These are phyloP conservation scores for Lithospermum erythrorhizon DNA, from an alignment of 257 asterid genomes.

Conservation along the genomic window DNA sequence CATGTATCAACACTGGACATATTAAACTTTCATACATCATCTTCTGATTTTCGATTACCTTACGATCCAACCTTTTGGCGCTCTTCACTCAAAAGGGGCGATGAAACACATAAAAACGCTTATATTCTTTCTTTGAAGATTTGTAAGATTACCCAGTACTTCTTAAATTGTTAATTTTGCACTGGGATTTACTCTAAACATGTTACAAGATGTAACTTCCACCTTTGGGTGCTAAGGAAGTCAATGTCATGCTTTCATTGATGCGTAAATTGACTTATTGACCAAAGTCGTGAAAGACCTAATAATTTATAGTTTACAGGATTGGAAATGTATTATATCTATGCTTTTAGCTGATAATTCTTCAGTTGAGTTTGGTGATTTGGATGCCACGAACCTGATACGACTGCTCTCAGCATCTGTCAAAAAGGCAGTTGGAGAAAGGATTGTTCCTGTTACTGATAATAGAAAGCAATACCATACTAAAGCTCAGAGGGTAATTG, in stretches of 20 bases:
- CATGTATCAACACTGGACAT: neutral
- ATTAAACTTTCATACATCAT: too few relatives aligned
- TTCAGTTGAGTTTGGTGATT: conserved; percentile 69
- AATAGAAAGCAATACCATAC: conserved; percentile 61
- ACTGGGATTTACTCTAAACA: neutral
- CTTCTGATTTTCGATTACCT: neutral
- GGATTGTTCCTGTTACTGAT: conserved; percentile 86
- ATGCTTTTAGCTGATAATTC: conserved; percentile 83
- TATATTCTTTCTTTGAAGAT: neutral
- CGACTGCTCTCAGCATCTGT: conserved; percentile 79
- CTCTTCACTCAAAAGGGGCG: neutral
- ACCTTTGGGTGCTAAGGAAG: neutral
- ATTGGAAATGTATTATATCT: conserved; percentile 78
- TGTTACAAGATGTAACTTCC: neutral
- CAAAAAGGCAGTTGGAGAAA: conserved; percentile 94
- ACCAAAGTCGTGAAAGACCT: neutral
- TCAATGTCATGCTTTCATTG: neutral
- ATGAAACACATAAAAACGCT: neutral
- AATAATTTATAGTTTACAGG: conserved; percentile 35
- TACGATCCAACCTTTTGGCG: neutral
- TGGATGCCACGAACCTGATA: conserved; percentile 81
- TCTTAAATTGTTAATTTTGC: neutral
- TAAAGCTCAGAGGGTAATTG: conserved; percentile 72
- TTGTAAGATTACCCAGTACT: neutral
- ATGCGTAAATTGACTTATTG: neutral